Base-by-base conservation (phyloP, 768 basidiomycete genomes). In the Rhodotorula sphaerocarpa region DNA sequence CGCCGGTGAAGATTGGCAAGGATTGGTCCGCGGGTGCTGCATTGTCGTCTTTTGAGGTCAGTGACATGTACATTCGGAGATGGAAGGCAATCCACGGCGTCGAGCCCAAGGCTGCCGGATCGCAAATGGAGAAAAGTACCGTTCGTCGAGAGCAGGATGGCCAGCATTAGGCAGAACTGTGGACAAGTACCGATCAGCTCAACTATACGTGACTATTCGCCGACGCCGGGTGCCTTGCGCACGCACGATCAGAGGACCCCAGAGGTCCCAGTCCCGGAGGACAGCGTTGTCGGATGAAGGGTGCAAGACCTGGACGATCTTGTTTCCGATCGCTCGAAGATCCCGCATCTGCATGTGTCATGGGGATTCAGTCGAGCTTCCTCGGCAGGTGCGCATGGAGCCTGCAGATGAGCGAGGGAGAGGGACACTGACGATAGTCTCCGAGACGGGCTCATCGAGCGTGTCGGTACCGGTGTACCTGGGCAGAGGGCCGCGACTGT, bases 271-370 rank as follows among this genome's bases (percentile, higher is more conserved):
- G 73, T 96, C 92, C 67, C 90, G 90, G 59, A 80, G 57, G 46
- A 88, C 92, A 80, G 82, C 50, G 91, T 79, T 80, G 11, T 84
- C 79, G 65, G 82, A 81, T 59, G 78, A 83, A 14, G 93, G 93
- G 70, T 91, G 92, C 41, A 97, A 78, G 12, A 97, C 93, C 77
- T 96, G 93, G 2, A 93, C 79, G 3, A 96, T 80, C 76, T 97
- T 97, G 31, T 84, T 80, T 73, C 92, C 92, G 66, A 97, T 91
- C 1, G 92, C 95, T 21, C 85, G 72, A 28, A 95, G 77, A 74
- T 97, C 92, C 47, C 92, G 85, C 71, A 83, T 83, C 92, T 96
- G n/a, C n/a, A n/a, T n/a, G n/a, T n/a, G n/a, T n/a, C n/a, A 69
- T n/a, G 27, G 50, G 34, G 50, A 18, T 27, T 48, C 30, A 48